These are phyloP conservation scores for Suillus americanus DNA, from an alignment of 768 basidiomycete species.

Conservation along the genomic window DNA sequence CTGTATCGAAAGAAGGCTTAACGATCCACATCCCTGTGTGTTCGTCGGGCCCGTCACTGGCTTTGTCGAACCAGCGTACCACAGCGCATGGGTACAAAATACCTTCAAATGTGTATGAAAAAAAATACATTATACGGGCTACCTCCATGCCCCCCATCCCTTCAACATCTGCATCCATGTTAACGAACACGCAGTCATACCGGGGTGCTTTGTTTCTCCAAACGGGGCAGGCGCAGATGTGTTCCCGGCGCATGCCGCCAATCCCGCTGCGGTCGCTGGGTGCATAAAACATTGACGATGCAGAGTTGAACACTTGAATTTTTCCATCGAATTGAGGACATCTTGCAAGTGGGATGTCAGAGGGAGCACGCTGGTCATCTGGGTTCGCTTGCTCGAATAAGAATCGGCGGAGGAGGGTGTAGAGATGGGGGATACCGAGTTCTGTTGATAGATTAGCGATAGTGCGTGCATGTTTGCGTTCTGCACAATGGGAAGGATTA, in stretches of 20 bases:
- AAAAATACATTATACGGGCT: too few relatives aligned
- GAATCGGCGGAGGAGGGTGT: neutral
- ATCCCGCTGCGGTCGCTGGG: too few relatives aligned
- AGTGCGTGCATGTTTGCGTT: neutral
- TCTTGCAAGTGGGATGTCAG: neutral
- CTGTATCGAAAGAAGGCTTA: too few relatives aligned
- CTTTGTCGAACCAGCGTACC: constrained; percentile 19
- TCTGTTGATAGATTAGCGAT: neutral
- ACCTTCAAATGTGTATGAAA: neutral
- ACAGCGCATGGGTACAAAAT: constrained; percentile 16
- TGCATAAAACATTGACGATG: neutral
- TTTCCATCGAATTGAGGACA: neutral
- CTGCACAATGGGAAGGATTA: too few relatives aligned
- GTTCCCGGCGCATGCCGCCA: too few relatives aligned
- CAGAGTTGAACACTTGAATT: neutral
- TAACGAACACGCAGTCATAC: too few relatives aligned
- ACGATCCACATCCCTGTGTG: constrained; percentile 15
- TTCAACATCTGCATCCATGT: too few relatives aligned
- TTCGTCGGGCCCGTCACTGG: constrained; percentile 10
- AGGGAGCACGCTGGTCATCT: neutral
- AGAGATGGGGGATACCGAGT: neutral
- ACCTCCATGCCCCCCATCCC: too few relatives aligned
- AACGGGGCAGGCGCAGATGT: too few relatives aligned
- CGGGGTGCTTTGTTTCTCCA: too few relatives aligned
- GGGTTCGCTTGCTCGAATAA: neutral